Evolutionary conservation across 352 stramenopile genomes (phyloP).

Genomic region (Phytophthora cryptogea): DNA sequence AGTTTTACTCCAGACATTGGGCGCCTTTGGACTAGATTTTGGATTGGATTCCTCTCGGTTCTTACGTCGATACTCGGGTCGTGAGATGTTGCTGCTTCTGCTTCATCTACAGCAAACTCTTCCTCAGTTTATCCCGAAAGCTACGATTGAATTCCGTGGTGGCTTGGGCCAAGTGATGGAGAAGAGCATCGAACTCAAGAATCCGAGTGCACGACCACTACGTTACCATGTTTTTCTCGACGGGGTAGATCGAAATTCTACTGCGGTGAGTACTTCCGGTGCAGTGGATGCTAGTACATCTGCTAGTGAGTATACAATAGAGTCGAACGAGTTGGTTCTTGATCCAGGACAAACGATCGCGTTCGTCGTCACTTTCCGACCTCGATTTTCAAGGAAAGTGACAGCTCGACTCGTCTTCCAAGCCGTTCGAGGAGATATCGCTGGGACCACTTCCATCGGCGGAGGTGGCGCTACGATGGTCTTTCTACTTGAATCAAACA

Average conservation of each 20-base stretch:
- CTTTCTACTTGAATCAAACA: slow-evolving; percentile 88
- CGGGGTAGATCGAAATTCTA: slow-evolving; percentile 16
- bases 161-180: slow-evolving; percentile 84
- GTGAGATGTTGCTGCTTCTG: slow-evolving; percentile 84
- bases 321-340: slow-evolving; percentile 66
- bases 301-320: slow-evolving; percentile 73
- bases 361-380: slow-evolving; percentile 85
- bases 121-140: slow-evolving; percentile 93
- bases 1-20: slow-evolving; percentile 64
- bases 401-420: slow-evolving; percentile 91
- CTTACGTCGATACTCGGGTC: slow-evolving; percentile 54
- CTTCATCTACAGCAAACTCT: slow-evolving; percentile 92
- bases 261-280: neutral
- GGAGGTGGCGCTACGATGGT: slow-evolving; percentile 82
- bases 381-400: slow-evolving; percentile 86
- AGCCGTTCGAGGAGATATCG: slow-evolving; percentile 50
- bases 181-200: slow-evolving; percentile 95
- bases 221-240: slow-evolving; percentile 92
- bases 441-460: slow-evolving; percentile 19
- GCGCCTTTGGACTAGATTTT: slow-evolving; percentile 80
- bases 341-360: slow-evolving; percentile 73
- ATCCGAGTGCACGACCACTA: slow-evolving; percentile 83
- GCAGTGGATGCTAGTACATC: neutral
- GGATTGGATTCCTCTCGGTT: slow-evolving; percentile 63
- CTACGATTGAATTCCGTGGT: slow-evolving; percentile 92